A percentile compares a stretch with the other conserved stretches of the same genome.
These are phyloP conservation scores for Eucalyptus erythrocorys DNA, from an alignment of 345 rosid genomes.

Conservation along the genomic window DNA sequence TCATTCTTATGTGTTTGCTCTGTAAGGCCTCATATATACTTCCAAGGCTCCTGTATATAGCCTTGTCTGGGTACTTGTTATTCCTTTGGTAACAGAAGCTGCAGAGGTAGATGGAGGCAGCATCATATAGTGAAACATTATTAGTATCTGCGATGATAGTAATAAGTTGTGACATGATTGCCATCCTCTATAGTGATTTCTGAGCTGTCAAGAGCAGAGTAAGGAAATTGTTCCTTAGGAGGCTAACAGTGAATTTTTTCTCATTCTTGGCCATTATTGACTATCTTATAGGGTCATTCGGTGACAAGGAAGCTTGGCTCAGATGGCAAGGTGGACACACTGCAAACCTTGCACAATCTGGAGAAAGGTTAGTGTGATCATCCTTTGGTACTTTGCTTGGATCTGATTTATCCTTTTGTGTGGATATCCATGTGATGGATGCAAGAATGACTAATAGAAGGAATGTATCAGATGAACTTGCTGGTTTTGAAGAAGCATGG, in stretches of 20 bases:
- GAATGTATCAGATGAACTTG: conserved; percentile 38
- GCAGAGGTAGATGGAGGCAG: neutral
- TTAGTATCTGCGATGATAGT: neutral
- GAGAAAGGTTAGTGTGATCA: conserved; percentile 37
- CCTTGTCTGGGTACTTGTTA: neutral
- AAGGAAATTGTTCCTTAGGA: neutral
- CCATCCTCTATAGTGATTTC: neutral
- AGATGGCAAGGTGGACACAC: conserved; percentile 66
- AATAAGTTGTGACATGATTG: neutral
- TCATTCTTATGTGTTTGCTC: neutral
- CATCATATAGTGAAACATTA: neutral
- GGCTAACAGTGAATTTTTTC: neutral
- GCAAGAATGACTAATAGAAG: neutral
- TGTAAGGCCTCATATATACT: neutral
- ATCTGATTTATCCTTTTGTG: neutral
- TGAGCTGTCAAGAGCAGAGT: neutral
- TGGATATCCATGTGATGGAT: neutral
- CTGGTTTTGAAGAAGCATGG: conserved; percentile 60
- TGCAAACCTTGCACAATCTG: conserved; percentile 68
- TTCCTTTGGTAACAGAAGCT: neutral
- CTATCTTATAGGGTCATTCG: conserved; percentile 52
- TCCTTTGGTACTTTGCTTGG: neutral
- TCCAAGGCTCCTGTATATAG: neutral
- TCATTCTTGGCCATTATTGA: neutral
- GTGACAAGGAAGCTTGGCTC: conserved; percentile 60